Conservation (phyloP, 169 alveolate genomes). For the Plasmodium gonderi region DNA sequence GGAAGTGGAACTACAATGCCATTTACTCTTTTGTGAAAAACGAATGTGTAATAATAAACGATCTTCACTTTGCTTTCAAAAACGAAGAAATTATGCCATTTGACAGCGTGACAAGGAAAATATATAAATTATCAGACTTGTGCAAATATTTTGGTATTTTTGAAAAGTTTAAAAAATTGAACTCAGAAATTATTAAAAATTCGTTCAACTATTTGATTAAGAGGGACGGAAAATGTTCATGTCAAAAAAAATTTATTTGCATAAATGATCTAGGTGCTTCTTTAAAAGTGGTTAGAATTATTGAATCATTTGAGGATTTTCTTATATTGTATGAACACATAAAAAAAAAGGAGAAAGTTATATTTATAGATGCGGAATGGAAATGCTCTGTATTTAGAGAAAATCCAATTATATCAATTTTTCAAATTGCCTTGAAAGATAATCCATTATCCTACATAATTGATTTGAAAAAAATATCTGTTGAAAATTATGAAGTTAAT, state of each 20-base stretch:
- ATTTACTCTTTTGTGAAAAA: slow-evolving; percentile 24
- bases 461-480: slow-evolving; percentile 35
- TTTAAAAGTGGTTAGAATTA: slow-evolving; percentile 12
- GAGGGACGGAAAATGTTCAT: slow-evolving; percentile 38
- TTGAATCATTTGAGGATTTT: slow-evolving; percentile 41
- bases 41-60: slow-evolving; percentile 36
- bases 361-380: slow-evolving; percentile 70
- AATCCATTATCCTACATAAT: slow-evolving; percentile 13
- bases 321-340: slow-evolving; percentile 20
- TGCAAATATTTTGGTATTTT: slow-evolving; percentile 59
- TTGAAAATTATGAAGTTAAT: slow-evolving; percentile 54
- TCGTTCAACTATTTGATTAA: slow-evolving; percentile 41
- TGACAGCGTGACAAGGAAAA: slow-evolving; percentile 26
- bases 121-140: slow-evolving; percentile 47
- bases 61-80: slow-evolving; percentile 4
- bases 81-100: slow-evolving; percentile 41
- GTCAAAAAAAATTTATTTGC: slow-evolving; percentile 38
- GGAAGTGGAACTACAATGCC: neutral
- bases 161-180: slow-evolving; percentile 34
- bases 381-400: slow-evolving; percentile 55
- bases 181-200: slow-evolving; percentile 41
- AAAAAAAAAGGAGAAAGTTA: slow-evolving; percentile 34
- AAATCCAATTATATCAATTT: slow-evolving; percentile 37
- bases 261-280: slow-evolving; percentile 55
- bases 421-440: slow-evolving; percentile 55